Conservation (phyloP, 345 rosid species). For the Viola odorata region DNA sequence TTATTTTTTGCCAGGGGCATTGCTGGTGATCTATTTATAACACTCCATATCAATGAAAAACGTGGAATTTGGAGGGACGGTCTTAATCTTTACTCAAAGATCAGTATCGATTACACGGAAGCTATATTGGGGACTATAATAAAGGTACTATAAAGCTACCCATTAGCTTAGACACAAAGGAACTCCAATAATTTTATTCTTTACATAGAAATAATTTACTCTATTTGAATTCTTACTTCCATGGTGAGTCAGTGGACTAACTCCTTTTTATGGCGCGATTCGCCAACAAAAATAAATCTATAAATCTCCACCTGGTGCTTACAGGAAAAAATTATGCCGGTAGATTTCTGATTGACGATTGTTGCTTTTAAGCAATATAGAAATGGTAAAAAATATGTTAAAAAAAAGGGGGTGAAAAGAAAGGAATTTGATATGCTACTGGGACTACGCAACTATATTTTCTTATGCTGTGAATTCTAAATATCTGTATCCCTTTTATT, state of each 20-base stretch:
- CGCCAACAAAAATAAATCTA: too few species aligned
- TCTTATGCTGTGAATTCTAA: not conserved
- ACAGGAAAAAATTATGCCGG: too few species aligned
- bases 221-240: too few species aligned
- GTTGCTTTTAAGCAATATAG: too few species aligned
- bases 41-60: conserved; percentile 60
- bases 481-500: not conserved
- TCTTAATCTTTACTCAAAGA: conserved; percentile 66
- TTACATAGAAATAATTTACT: not conserved
- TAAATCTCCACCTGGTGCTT: too few species aligned
- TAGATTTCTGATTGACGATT: too few species aligned
- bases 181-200: not conserved
- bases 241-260: too few species aligned
- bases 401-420: too few species aligned
- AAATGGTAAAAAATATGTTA: too few species aligned
- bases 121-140: conserved; percentile 71
- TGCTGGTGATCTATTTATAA: conserved; percentile 67
- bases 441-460: not conserved
- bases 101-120: conserved; percentile 65
- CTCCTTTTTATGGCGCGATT: too few species aligned
- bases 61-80: conserved; percentile 80
- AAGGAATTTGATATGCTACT: too few species aligned
- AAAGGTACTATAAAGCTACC: conserved; percentile 39
- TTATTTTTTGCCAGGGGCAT: conserved; percentile 41
- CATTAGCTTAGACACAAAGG: not conserved